Conservation (phyloP, 495 filamentous ascomycete species). For the Penicillium crystallinum region DNA sequence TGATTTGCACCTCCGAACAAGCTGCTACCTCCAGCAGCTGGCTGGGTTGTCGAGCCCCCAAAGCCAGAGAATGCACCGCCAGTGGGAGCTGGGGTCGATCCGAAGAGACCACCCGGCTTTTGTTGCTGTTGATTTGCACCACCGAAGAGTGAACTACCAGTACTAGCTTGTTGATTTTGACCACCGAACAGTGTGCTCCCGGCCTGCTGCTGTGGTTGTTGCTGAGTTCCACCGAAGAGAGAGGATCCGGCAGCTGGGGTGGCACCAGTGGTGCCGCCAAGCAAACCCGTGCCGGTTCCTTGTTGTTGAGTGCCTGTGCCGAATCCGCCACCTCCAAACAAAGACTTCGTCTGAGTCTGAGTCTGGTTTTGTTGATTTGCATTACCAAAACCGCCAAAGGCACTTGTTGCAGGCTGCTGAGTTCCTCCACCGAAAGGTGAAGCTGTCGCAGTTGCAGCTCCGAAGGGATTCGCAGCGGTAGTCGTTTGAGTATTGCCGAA, state of each 20-base stretch:
- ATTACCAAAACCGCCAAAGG: conserved; percentile 40
- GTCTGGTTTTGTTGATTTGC: conserved; percentile 29
- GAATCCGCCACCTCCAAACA: conserved; percentile 37
- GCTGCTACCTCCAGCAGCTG: conserved; percentile 20
- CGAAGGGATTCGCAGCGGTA: conserved; percentile 32
- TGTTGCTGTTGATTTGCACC: conserved; percentile 37
- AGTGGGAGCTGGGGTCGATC: conserved; percentile 11
- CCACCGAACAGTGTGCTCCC: conserved; percentile 41
- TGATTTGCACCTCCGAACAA: conserved; percentile 34
- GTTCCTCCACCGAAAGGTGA: conserved; percentile 40
- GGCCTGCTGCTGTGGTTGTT: conserved; percentile 35
- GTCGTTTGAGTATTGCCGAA: conserved; percentile 37
- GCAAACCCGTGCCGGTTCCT: conserved; percentile 33
- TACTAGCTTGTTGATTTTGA: conserved; percentile 27
- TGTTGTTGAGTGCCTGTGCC: conserved; percentile 37
- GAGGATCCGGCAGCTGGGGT: conserved; percentile 24
- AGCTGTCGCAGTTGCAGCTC: conserved; percentile 23
- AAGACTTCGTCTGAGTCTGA: conserved; percentile 40
- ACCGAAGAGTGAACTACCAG: conserved; percentile 30
- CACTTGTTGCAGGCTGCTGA: conserved; percentile 32
- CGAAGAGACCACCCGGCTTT: conserved; percentile 32
- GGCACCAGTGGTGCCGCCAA: conserved; percentile 33
- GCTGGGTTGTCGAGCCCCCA: conserved; percentile 10
- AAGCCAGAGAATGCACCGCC: conserved; percentile 1
- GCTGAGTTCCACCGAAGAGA: conserved; percentile 41